These are phyloP conservation scores for Phytophthora ohioensis DNA, from an alignment of 352 stramenopile species.

Conservation along the genomic window DNA sequence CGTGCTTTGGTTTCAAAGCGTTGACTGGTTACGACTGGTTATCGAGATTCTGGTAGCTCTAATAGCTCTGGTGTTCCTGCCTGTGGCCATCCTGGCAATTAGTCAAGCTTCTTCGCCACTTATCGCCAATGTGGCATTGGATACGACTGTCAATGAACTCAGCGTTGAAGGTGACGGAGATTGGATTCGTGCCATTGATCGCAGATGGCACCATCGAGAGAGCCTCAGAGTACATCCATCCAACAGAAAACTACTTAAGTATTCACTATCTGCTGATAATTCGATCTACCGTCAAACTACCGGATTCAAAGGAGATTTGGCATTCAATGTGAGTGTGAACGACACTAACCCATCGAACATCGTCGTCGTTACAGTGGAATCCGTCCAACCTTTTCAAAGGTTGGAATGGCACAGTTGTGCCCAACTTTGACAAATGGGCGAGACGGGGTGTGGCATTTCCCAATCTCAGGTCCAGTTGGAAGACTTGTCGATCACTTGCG, in stretches of 20 bases:
- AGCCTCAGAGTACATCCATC: constrained; percentile 2
- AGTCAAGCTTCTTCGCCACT: constrained; percentile 28
- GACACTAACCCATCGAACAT: constrained; percentile 10
- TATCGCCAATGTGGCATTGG: constrained; percentile 45
- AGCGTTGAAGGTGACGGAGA: constrained; percentile 22
- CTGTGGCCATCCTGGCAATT: constrained; percentile 26
- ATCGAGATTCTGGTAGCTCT: constrained; percentile 24
- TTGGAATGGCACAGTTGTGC: constrained; percentile 10
- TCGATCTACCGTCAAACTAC: constrained; percentile 6
- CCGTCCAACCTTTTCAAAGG: constrained; percentile 17
- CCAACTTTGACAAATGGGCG: constrained; percentile 16
- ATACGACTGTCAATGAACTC: constrained; percentile 54
- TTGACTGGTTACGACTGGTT: constrained; percentile 23
- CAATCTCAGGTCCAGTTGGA: constrained; percentile 20
- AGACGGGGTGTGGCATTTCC: constrained; percentile 7
- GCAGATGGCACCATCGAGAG: constrained; percentile 28
- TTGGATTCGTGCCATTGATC: constrained; percentile 34
- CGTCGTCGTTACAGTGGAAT: constrained; percentile 9
- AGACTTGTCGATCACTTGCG: constrained; percentile 9
- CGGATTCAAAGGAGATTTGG: constrained; percentile 10
- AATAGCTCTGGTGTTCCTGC: constrained; percentile 22
- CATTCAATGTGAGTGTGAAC: constrained; percentile 11
- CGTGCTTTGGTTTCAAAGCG: constrained; percentile 5
- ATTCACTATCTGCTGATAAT: background rate
- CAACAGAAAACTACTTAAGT: constrained; percentile 2